Base-by-base conservation (phyloP, 345 rosid species). In the Heritiera littoralis region DNA sequence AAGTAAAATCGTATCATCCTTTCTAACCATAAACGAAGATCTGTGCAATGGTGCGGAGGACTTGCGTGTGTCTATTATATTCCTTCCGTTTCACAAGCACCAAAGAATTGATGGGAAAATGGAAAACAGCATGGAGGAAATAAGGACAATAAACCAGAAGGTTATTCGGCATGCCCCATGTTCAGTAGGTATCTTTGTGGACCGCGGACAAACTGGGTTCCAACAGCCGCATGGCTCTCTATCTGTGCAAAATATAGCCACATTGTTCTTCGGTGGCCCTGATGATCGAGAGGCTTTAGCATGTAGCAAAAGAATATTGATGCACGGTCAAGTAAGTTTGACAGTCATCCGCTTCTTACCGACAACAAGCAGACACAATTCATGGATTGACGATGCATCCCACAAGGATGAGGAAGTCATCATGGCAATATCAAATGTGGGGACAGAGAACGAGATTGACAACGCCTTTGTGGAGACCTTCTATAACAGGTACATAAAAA, bases 261-360 rank as follows among this genome's bases (percentile, higher is more conserved):
- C 84, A 5, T 81, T 93, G 82, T 95, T 95, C 79, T 95, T 95
- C 9, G 97, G 95, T 23, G 98, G 98, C 30, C 87, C 94, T 20
- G 98, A 95, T 82, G 97, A 95, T 77, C 89, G 97, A 12, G 98
- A 95, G 85, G 98, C 98, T 20, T 72, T 95, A 54, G 88, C 98
- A 6, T 90, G 91, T 41, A 86, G 95, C 78, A 87, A 80, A 74
- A 84, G 94, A 82, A 81, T 95, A 20, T 81, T 85, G 0, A 60
- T 80, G 7, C 89, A 92, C 71, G 79, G 87, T 51, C 86, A 85
- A 56, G 83, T 87, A 30, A 85, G 83, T 40, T 73, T 91, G 52
- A 91, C 98, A 7, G 78, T 95, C n/a, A 80, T 93, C 18, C 83
- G 92, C 74, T 95, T 95, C 84, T 28, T 83, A 1, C 73, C 67